These are phyloP conservation scores for Fusarium pseudoanthophilum DNA, from an alignment of 2,329 filamentous ascomycete species.

Conservation along the genomic window DNA sequence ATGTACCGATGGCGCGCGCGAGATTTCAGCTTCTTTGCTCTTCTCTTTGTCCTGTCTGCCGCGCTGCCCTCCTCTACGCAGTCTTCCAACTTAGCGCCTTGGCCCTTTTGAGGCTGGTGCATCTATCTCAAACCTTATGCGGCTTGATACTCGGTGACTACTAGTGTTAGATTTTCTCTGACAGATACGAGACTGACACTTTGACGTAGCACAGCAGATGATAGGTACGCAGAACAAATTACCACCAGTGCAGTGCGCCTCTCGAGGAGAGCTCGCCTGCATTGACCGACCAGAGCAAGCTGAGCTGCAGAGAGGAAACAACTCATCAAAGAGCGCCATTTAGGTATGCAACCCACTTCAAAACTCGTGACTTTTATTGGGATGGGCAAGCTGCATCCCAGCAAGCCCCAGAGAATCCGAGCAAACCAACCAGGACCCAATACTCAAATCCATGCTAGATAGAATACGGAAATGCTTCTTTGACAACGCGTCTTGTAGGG, in stretches of 20 bases:
- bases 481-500: background rate
- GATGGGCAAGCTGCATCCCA: constrained; percentile 30
- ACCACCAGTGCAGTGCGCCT: background rate
- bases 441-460: background rate
- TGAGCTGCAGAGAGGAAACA: constrained; percentile 27
- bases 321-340: constrained; percentile 28
- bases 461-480: background rate
- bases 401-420: constrained; percentile 19
- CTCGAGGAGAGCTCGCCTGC: background rate
- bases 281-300: background rate
- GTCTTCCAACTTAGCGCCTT: background rate
- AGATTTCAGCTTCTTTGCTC: background rate
- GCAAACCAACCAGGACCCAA: constrained; percentile 10
- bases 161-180: background rate
- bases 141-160: background rate
- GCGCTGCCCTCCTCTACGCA: background rate
- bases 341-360: constrained; percentile 21
- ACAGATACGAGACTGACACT: constrained; percentile 19
- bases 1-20: too few species aligned
- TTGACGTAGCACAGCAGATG: background rate
- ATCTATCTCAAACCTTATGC: constrained; percentile 6
- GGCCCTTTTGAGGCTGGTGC: background rate
- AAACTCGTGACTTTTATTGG: constrained; percentile 27
- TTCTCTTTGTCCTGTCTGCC: background rate
- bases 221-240: background rate